These are phyloP conservation scores for Candida patagonica DNA, from an alignment of 805 yeast genomes.

Conservation along the genomic window DNA sequence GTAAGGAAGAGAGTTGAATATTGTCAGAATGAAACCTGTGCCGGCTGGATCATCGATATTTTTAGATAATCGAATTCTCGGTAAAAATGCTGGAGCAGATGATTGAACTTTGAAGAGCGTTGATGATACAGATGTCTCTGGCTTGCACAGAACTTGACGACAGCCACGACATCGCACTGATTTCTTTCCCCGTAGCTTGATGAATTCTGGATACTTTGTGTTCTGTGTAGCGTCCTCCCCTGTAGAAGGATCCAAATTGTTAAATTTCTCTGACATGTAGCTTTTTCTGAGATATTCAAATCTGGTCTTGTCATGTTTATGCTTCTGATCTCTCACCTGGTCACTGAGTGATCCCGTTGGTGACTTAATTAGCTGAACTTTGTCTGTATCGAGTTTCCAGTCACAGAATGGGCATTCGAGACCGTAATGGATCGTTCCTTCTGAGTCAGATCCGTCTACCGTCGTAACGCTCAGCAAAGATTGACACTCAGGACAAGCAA, in stretches of 20 bases:
- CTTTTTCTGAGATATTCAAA: constrained; percentile 3
- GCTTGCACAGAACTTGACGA: constrained; percentile 25
- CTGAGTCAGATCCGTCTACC: constrained; percentile 7
- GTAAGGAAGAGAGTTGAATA: constrained; percentile 17
- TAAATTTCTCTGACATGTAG: neutral
- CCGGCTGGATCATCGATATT: neutral
- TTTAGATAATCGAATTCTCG: constrained; percentile 10
- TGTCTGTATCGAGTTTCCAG: constrained; percentile 10
- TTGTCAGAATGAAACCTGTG: constrained; percentile 11
- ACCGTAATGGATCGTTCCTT: constrained; percentile 3
- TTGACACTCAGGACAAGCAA: constrained; percentile 28
- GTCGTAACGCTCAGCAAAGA: constrained; percentile 10
- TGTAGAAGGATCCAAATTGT: neutral
- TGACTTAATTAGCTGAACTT: constrained; percentile 6
- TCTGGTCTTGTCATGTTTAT: neutral
- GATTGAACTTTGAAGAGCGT: constrained; percentile 15
- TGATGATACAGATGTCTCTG: constrained; percentile 21
- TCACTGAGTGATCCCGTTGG: constrained; percentile 12
- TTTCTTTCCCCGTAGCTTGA: constrained; percentile 21
- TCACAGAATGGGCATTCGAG: constrained; percentile 21
- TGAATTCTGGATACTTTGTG: constrained; percentile 19
- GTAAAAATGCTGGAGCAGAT: constrained; percentile 22
- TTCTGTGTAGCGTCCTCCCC: constrained; percentile 5
- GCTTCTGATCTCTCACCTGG: constrained; percentile 6
- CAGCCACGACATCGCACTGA: constrained; percentile 26